A percentile compares a stretch with the other conserved stretches of the same genome.
Conservation (phyloP, 176 grass and related monocot species). For the Oryza glumipatula region DNA sequence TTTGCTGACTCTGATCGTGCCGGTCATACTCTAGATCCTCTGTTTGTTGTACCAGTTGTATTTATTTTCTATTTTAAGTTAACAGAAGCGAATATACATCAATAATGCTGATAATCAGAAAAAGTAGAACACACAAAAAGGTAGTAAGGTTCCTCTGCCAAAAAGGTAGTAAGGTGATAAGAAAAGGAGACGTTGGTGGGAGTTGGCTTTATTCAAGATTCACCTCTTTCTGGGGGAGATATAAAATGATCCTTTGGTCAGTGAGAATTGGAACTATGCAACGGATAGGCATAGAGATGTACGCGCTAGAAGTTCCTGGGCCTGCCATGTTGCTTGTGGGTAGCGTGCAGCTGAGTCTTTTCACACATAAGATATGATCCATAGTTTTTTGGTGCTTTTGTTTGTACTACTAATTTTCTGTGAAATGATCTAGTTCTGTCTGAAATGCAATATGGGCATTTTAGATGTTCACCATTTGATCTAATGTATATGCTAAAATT, state of each 20-base stretch:
- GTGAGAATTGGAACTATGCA: constrained; percentile 41
- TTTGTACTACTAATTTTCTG: constrained; percentile 20
- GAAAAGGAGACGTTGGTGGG: constrained; percentile 15
- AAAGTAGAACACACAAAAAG: constrained; percentile 23
- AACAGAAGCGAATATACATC: constrained; percentile 20
- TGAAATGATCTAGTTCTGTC: not conserved
- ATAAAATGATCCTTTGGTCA: constrained; percentile 28
- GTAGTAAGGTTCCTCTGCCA: not conserved
- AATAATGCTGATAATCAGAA: constrained; percentile 21
- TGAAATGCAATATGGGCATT: not conserved
- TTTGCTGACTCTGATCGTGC: not conserved
- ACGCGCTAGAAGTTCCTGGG: constrained; percentile 8
- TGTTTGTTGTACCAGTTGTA: not conserved
- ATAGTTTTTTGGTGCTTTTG: constrained; percentile 26
- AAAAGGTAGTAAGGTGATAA: constrained; percentile 14
- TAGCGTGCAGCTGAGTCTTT: constrained; percentile 22
- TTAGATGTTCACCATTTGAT: constrained; percentile 6
- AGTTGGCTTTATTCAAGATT: constrained; percentile 38
- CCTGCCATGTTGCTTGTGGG: constrained; percentile 20
- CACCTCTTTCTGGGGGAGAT: constrained; percentile 39
- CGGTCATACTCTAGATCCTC: constrained; percentile 20
- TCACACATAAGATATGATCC: not conserved
- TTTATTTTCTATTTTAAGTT: not conserved
- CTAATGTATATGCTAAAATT: not conserved
- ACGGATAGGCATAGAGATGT: constrained; percentile 11